Evolutionary conservation across 2,329 filamentous ascomycete species (phyloP).

Genomic region (Verticillium tricorpus): DNA sequence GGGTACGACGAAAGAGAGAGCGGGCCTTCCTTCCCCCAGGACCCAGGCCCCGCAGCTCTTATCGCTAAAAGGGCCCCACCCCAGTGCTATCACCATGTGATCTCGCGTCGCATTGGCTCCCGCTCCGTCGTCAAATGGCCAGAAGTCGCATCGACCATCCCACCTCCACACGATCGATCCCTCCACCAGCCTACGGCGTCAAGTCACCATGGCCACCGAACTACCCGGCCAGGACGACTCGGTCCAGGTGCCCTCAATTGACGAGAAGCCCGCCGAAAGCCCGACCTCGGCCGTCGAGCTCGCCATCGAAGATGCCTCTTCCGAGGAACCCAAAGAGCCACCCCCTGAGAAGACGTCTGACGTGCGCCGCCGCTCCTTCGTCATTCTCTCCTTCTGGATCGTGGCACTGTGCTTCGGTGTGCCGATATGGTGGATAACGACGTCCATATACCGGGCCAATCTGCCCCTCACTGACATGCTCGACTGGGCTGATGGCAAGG

Average conservation of each 20-base stretch:
- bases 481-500: conserved; percentile 86
- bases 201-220: conserved; percentile 5
- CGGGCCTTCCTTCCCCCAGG: not conserved
- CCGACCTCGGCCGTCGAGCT: not conserved
- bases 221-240: conserved; percentile 5
- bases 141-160: not conserved
- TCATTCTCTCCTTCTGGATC: conserved; percentile 87
- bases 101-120: conserved; percentile 1
- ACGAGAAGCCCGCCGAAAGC: not conserved
- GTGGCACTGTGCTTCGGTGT: conserved; percentile 79
- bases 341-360: conserved; percentile 73
- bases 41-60: not conserved
- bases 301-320: conserved; percentile 1
- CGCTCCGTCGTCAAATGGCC: not conserved
- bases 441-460: conserved; percentile 81
- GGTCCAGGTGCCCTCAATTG: not conserved
- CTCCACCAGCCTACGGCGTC: not conserved
- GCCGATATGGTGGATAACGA: conserved; percentile 95
- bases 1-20: not conserved
- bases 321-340: conserved; percentile 42
- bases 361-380: conserved; percentile 62
- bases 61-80: not conserved
- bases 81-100: conserved; percentile 1
- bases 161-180: not conserved
- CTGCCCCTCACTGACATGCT: conserved; percentile 84